Evolutionary conservation across 2,329 filamentous ascomycete genomes (phyloP), one percentile per base, ranked within the genome.

Genomic region (Fusarium abutilonis): DNA sequence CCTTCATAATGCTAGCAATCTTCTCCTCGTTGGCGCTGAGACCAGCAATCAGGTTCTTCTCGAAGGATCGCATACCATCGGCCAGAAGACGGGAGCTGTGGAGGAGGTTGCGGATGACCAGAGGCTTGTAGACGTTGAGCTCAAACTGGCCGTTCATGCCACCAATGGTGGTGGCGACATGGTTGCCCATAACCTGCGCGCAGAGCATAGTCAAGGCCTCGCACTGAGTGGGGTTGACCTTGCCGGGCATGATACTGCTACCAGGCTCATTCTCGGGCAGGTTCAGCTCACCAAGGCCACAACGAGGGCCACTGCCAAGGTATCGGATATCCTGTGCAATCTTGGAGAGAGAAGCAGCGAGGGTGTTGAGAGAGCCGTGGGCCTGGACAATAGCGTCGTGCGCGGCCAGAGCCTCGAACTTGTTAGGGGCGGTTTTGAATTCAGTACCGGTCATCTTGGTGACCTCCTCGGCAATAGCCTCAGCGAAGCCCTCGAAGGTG

Each of bases 141-240:
- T 98, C 95, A 72, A 99, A 99, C 82, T 98, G 96, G 67, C 95
- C 95, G 81, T 95, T 96, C 83, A 96, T 96, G 74, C 94, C 95
- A 63, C 93, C 92, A 71, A 98, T 92, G 28, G 94, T 97, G 60
- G 92, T 89, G 34, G 95, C 92, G 50, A 93, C 90, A 76, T 98
- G 89, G 85, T 99, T 99, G 74, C 95, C 95, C 86, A 98, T 97
- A 62, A 99, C 94, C 80, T 99, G 95, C 17, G 92, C 88, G 82
- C 94, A 97, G 60, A 98, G 84, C 95, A 99, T 99, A 70, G 95
- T 98, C 77, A 99, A 82, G 61, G 93, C 91, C 83, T 99, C 95
- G 80, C 93, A 97, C 81, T 99, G 95, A 29, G 95, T 99, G 29
- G 95, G 95, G 83, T 99, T 99, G 76, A 99, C 95, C 84, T 99